Conservation (phyloP, 2,329 filamentous ascomycete genomes). For the Arthrobotrys iridis region DNA sequence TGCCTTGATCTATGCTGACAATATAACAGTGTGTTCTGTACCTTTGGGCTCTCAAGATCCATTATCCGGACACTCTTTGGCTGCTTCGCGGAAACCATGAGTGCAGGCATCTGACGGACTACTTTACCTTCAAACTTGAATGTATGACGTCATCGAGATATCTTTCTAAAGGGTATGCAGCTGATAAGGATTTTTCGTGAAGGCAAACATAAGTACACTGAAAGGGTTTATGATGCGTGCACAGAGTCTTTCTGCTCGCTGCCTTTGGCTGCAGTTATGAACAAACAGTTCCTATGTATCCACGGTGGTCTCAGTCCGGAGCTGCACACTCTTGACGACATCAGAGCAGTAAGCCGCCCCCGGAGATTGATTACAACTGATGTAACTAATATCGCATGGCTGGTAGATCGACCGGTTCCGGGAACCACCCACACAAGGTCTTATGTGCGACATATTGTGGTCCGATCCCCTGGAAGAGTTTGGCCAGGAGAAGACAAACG, state of each 20-base stretch:
- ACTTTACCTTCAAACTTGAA: constrained; percentile 99
- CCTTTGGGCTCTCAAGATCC: constrained; percentile 97
- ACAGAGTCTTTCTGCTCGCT: constrained; percentile 97
- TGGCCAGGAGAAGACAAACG: constrained; percentile 96
- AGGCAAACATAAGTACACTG: constrained; percentile 95
- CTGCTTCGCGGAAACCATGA: constrained; percentile 97
- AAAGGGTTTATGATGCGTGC: constrained; percentile 94
- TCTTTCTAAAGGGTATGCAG: neutral
- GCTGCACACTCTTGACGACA: constrained; percentile 91
- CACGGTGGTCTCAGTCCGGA: constrained; percentile 96
- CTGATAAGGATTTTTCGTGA: constrained; percentile 16
- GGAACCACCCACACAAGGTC: constrained; percentile 93
- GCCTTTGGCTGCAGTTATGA: constrained; percentile 96
- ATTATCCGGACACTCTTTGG: constrained; percentile 98
- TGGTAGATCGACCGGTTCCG: constrained; percentile 92
- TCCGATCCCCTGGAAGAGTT: constrained; percentile 98
- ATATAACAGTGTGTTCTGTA: constrained; percentile 82
- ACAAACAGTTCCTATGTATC: constrained; percentile 99
- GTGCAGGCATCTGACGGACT: constrained; percentile 97
- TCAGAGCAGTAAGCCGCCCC: constrained; percentile 76
- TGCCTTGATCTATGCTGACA: constrained; percentile 60
- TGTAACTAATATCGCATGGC: constrained; percentile 3
- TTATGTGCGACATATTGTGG: constrained; percentile 99
- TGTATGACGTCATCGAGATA: constrained; percentile 67
- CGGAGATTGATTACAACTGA: neutral